Evolutionary conservation across 495 filamentous ascomycete genomes (phyloP).

Genomic region (Trichocladium antarcticum): DNA sequence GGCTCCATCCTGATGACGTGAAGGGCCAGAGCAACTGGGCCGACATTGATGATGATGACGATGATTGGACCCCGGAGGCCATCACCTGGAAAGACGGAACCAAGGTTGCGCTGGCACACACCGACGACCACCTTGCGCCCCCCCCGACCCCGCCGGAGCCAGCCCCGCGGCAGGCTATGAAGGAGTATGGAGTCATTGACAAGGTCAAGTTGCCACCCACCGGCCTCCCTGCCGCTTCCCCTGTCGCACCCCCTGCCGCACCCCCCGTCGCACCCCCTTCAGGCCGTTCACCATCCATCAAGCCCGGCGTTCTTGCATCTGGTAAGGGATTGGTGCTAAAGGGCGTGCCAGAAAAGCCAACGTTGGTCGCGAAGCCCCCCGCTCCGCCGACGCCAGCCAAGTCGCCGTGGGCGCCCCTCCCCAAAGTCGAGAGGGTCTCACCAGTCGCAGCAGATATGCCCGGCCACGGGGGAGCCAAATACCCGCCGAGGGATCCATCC

Average conservation of each 20-base stretch:
- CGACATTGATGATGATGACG: conserved; percentile 97
- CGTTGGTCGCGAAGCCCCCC: conserved; percentile 68
- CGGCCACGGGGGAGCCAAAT: conserved; percentile 19
- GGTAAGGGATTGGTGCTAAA: conserved; percentile 50
- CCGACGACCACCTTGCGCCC: conserved; percentile 37
- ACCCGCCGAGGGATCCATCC: conserved; percentile 22
- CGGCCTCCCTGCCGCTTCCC: no score
- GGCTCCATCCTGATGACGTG: conserved; percentile 71
- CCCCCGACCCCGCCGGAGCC: conserved; percentile 21
- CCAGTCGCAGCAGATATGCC: conserved; percentile 47
- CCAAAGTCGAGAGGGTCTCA: conserved; percentile 70
- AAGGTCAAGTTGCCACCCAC: conserved; percentile 34
- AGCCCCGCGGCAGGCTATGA: conserved; percentile 7
- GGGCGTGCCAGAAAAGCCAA: conserved; percentile 61
- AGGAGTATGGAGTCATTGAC: conserved; percentile 18
- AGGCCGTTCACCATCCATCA: conserved; percentile 34
- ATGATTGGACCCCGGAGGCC: conserved; percentile 92
- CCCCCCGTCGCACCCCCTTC: no score
- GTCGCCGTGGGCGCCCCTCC: conserved; percentile 82
- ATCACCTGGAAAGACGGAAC: conserved; percentile 98
- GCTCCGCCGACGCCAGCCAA: conserved; percentile 61
- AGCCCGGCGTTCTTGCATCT: conserved; percentile 32
- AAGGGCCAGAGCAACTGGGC: conserved; percentile 82
- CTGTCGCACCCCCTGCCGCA: no score
- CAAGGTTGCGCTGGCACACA: conserved; percentile 67